phyloP scores from a whole-genome alignment of 140 eudicot genomes.

The Senecio squalidus region DNA sequence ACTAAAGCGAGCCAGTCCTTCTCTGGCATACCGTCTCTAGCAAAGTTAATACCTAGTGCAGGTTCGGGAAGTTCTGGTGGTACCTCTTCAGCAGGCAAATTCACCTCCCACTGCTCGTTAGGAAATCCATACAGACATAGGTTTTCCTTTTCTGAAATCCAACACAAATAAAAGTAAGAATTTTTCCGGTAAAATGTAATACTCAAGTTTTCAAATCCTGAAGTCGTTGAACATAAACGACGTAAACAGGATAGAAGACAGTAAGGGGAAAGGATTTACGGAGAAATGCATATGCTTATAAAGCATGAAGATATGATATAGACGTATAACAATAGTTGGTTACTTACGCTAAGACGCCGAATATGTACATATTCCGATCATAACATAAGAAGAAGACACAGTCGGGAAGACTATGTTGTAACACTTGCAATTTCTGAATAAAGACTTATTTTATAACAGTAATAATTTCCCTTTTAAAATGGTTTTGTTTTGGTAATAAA shows the following conservation, averaged over 20 bases:
- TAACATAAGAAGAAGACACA: no score
- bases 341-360: no score
- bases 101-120: slow-evolving; percentile 59
- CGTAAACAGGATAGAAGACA: background rate
- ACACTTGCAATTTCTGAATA: no score
- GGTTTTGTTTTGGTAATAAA: background rate
- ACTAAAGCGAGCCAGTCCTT: slow-evolving; percentile 68
- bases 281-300: no score
- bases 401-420: no score
- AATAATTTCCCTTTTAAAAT: background rate
- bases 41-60: slow-evolving; percentile 61
- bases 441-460: background rate
- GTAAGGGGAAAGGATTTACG: background rate
- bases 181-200: background rate
- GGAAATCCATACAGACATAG: slow-evolving; percentile 67
- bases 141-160: slow-evolving; percentile 59
- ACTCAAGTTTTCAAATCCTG: background rate
- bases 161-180: background rate
- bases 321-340: no score
- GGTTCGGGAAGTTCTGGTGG: slow-evolving; percentile 82
- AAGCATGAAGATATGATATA: no score
- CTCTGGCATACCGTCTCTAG: slow-evolving; percentile 63
- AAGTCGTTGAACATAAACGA: background rate
- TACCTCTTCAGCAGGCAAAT: slow-evolving; percentile 58
- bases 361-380: no score